Base-by-base conservation (phyloP, 208 protist genomes). In the Zelonia costaricensis region DNA sequence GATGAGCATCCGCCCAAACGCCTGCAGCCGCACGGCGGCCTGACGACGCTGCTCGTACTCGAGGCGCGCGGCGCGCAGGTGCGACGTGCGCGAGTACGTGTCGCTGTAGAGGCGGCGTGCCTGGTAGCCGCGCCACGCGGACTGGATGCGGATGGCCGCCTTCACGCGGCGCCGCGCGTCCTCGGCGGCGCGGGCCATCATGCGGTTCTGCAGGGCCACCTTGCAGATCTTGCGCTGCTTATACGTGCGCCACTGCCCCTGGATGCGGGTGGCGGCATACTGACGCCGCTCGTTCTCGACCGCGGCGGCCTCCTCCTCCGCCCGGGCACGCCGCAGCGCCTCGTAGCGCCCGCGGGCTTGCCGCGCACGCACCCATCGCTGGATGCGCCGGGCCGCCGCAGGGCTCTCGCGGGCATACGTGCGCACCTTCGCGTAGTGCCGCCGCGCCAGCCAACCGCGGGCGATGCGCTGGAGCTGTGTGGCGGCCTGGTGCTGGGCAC, bases 1-100 rank as follows among this genome's bases (percentile, higher is more conserved):
- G 48, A 88, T 80, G 46, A 95, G 62, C 74, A 78, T 80, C 27
- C 88, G 74, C 13, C 74, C 82, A 53, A 91, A 91, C 0, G 85
- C 69, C 68, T 95, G 88, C 20, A 95, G 54, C 38, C 73, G 84
- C 25, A 84, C 73, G 10, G 85, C 80, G 3, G 85, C 88, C 38
- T 80, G 65, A 36, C 78, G 69, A 15, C 72, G 60, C 4, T 51
- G 69, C 57, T 87, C 70, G 53, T 84, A 81, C 49, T 76, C 74
- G 12, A 69, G 33, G 20, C 77, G 74, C 36, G 74, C 72, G 5
- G 58, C 79, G 18, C 84, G 78, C 28, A 76, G 69, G 42, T 31
- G 55, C 60, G 20, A 75, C 44, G 53, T 69, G 63, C 38, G 44
- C 33, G 42, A 71, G 56, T 47, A 73, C 59, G 27, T 66, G 58